phyloP scores from a whole-genome alignment of 1,139 yeast genomes.

The Zygoascus meyerae region DNA sequence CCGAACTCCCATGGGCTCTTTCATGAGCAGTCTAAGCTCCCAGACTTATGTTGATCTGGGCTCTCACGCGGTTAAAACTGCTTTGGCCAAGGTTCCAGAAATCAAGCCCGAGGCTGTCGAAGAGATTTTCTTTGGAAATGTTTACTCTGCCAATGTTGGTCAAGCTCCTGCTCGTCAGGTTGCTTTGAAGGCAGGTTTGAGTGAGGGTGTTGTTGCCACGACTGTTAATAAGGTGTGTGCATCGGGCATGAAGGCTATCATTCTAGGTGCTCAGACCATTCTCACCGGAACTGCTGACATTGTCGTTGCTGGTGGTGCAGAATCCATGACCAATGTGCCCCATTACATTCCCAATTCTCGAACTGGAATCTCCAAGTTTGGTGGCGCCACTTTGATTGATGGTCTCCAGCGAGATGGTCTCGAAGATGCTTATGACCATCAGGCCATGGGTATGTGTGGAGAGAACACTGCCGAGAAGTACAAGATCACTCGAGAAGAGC shows the following conservation, averaged over 20 bases:
- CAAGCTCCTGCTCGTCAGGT: constrained; percentile 99
- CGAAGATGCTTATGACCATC: constrained; percentile 77
- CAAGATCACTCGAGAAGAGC: constrained; percentile 59
- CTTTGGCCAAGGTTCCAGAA: constrained; percentile 75
- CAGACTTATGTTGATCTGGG: constrained; percentile 81
- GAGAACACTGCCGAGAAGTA: constrained; percentile 85
- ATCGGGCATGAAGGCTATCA: constrained; percentile 88
- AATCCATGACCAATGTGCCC: constrained; percentile 94
- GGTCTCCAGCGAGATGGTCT: constrained; percentile 91
- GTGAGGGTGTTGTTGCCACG: constrained; percentile 72
- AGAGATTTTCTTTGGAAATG: constrained; percentile 90
- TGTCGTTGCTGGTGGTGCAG: constrained; percentile 96
- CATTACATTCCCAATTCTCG: constrained; percentile 86
- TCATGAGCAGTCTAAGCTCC: constrained; percentile 76
- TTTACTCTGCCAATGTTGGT: constrained; percentile 87
- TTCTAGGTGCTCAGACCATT: constrained; percentile 85
- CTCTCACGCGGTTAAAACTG: constrained; percentile 84
- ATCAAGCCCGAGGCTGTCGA: constrained; percentile 72
- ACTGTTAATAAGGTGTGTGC: constrained; percentile 97
- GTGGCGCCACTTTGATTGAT: constrained; percentile 71
- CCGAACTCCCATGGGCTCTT: constrained; percentile 93
- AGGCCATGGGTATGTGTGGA: constrained; percentile 94
- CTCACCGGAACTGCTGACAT: constrained; percentile 86
- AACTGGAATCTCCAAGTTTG: constrained; percentile 73
- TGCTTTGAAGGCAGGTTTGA: constrained; percentile 82